Percentiles rank a stretch among this genome's conserved stretches.
These are phyloP conservation scores for Raddia guianensis DNA, from an alignment of 176 grass and related monocot genomes.

Conservation along the genomic window DNA sequence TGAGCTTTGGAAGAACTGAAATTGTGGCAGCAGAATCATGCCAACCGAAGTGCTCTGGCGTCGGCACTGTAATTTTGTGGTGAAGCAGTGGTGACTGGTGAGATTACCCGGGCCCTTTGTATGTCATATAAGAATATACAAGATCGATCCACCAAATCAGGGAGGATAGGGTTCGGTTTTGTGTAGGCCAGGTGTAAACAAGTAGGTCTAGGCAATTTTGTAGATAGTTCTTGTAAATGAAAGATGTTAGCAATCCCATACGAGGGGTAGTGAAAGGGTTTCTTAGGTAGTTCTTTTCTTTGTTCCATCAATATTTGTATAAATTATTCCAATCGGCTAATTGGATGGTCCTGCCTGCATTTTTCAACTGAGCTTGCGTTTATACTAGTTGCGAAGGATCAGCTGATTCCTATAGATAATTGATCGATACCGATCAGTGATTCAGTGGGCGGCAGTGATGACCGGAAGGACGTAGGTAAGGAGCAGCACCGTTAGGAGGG, in stretches of 20 bases:
- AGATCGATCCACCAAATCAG: constrained; percentile 18
- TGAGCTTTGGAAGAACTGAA: background rate
- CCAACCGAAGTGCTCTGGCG: background rate
- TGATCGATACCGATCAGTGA: too few relatives aligned
- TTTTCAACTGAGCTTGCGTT: too few relatives aligned
- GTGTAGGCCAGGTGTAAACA: constrained; percentile 34
- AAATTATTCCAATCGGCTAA: too few relatives aligned
- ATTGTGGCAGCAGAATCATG: background rate
- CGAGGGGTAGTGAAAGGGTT: background rate
- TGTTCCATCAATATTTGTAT: too few relatives aligned
- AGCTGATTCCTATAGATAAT: too few relatives aligned
- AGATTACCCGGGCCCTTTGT: background rate
- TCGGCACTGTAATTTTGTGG: constrained; percentile 9
- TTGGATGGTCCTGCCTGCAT: too few relatives aligned
- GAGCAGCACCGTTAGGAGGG: too few relatives aligned
- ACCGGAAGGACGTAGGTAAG: too few relatives aligned
- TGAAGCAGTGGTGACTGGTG: background rate
- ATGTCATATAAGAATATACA: background rate
- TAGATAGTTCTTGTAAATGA: constrained; percentile 31
- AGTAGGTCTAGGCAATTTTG: constrained; percentile 39
- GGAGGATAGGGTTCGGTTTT: constrained; percentile 1
- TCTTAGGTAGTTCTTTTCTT: background rate
- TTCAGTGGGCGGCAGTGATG: too few relatives aligned
- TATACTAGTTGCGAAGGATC: too few relatives aligned
- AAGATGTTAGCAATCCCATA: background rate